Conservation (phyloP, 2,329 filamentous ascomycete species). For the Alternaria sp. region DNA sequence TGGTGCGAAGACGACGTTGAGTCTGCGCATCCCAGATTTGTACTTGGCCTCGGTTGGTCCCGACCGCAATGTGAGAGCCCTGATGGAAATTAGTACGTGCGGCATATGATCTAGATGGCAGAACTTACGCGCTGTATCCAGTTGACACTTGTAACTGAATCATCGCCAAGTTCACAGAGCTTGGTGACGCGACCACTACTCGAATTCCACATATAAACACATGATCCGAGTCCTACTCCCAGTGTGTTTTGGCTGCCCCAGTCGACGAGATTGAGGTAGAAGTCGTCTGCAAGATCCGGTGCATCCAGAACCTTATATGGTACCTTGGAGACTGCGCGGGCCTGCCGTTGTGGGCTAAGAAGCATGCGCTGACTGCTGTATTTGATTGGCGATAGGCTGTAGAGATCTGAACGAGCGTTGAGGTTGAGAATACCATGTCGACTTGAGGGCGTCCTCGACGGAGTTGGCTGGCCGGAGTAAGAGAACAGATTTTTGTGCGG, state of each 20-base stretch:
- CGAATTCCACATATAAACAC: constrained; percentile 99
- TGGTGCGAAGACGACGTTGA: constrained; percentile 83
- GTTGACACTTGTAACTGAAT: constrained; percentile 93
- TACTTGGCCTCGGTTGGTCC: constrained; percentile 90
- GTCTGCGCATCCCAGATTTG: constrained; percentile 98
- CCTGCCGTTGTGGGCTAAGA: constrained; percentile 85
- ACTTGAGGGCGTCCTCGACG: constrained; percentile 86
- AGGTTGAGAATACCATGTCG: constrained; percentile 81
- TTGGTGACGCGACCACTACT: constrained; percentile 89
- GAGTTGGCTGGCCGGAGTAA: constrained; percentile 85
- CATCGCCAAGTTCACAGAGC: constrained; percentile 88
- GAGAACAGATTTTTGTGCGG: constrained; percentile 97
- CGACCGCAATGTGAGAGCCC: constrained; percentile 93
- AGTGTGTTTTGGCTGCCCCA: constrained; percentile 96
- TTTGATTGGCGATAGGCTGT: constrained; percentile 92
- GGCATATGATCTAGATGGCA: neutral
- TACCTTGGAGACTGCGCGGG: constrained; percentile 90
- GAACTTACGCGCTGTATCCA: constrained; percentile 85
- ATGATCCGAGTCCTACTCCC: constrained; percentile 88
- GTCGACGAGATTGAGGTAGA: constrained; percentile 96
- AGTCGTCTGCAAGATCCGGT: constrained; percentile 94
- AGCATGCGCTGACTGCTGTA: constrained; percentile 93
- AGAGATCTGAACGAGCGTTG: constrained; percentile 89
- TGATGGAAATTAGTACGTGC: constrained; percentile 34
- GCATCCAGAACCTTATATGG: constrained; percentile 98